Evolutionary conservation across 208 protist species (phyloP).

Genomic region (Crithidia sp.): DNA sequence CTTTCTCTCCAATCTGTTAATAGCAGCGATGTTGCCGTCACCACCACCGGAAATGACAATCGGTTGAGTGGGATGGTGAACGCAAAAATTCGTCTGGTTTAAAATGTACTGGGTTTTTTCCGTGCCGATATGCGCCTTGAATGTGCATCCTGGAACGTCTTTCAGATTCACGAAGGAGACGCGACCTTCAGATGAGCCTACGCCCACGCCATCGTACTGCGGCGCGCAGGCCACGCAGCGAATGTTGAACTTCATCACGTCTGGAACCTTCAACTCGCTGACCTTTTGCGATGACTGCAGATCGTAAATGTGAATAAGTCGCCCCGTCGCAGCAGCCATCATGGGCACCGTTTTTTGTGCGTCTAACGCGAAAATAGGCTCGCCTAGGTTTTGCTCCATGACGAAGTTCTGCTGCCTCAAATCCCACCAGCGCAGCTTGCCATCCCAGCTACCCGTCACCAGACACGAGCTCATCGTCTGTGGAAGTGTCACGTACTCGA

Average conservation of each 20-base stretch:
- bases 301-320: slow-evolving; percentile 70
- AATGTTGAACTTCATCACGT: slow-evolving; percentile 74
- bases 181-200: slow-evolving; percentile 78
- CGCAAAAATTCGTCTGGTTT: slow-evolving; percentile 82
- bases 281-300: slow-evolving; percentile 63
- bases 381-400: slow-evolving; percentile 72
- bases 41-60: slow-evolving; percentile 68
- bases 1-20: slow-evolving; percentile 50
- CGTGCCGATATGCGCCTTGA: slow-evolving; percentile 65
- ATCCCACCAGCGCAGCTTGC: slow-evolving; percentile 88
- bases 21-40: slow-evolving; percentile 60
- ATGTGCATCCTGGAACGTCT: slow-evolving; percentile 52
- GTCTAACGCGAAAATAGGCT: slow-evolving; percentile 81
- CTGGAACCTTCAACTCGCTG: slow-evolving; percentile 48
- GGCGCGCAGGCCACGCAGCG: slow-evolving; percentile 68
- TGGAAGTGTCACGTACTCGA: slow-evolving; percentile 57
- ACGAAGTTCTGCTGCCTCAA: slow-evolving; percentile 60
- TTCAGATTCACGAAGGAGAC: slow-evolving; percentile 63
- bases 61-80: slow-evolving; percentile 51
- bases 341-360: slow-evolving; percentile 62
- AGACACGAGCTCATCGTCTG: slow-evolving; percentile 56
- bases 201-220: slow-evolving; percentile 62
- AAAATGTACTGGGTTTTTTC: slow-evolving; percentile 49
- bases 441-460: slow-evolving; percentile 87
- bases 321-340: slow-evolving; percentile 69